Percentiles rank a stretch among this genome's conserved stretches.
Conservation (phyloP, 768 basidiomycete species). For the Asterophora parasitica region DNA sequence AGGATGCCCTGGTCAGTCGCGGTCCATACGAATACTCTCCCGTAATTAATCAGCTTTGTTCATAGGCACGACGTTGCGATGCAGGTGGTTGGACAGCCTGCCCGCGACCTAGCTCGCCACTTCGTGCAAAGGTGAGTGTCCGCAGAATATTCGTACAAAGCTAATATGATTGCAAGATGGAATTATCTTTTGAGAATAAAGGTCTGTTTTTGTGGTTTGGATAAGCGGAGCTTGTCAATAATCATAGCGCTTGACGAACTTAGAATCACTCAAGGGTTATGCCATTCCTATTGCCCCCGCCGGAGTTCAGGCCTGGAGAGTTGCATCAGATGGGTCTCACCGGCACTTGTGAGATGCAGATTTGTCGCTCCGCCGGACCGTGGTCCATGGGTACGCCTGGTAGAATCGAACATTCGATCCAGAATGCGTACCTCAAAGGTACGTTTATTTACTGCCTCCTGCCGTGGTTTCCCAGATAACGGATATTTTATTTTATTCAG, state of each 20-base stretch:
- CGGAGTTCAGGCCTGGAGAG: slow-evolving; percentile 84
- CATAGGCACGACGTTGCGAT: slow-evolving; percentile 92
- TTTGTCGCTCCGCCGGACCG: slow-evolving; percentile 90
- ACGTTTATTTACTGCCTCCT: slow-evolving; percentile 9
- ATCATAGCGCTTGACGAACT: slow-evolving; percentile 2
- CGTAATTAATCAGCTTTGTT: not conserved
- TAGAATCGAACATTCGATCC: slow-evolving; percentile 86
- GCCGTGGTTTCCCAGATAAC: not conserved
- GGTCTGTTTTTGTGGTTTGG: slow-evolving; percentile 39
- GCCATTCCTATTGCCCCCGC: slow-evolving; percentile 91
- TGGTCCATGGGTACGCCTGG: slow-evolving; percentile 94
- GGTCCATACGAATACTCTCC: not conserved
- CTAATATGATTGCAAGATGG: slow-evolving; percentile 54
- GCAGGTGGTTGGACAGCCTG: slow-evolving; percentile 95
- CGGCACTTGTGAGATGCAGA: slow-evolving; percentile 96
- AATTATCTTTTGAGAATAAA: slow-evolving; percentile 92
- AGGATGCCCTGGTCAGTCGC: slow-evolving; percentile 86
- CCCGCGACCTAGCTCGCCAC: slow-evolving; percentile 89
- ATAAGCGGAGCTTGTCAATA: slow-evolving; percentile 7
- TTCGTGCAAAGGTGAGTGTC: slow-evolving; percentile 77
- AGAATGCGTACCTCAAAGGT: slow-evolving; percentile 93
- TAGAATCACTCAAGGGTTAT: slow-evolving; percentile 89
- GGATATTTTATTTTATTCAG: slow-evolving; percentile 30
- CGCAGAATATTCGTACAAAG: slow-evolving; percentile 11
- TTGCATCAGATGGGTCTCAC: slow-evolving; percentile 76